Conservation (phyloP, 495 filamentous ascomycete species). For the Rostrohypoxylon terebratum region DNA sequence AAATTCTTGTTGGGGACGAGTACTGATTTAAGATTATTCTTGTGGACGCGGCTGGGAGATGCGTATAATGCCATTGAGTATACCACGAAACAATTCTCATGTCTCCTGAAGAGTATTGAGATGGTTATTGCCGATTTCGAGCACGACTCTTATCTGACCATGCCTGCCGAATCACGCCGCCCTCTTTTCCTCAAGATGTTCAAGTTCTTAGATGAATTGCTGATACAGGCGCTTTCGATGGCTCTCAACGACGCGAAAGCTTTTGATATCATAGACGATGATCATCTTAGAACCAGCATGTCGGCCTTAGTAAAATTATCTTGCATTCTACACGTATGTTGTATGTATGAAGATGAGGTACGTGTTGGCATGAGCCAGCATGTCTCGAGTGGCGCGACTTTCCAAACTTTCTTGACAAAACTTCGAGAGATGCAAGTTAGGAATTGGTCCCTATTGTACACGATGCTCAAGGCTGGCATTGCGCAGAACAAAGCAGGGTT, state of each 20-base stretch:
- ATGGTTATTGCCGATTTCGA: constrained; percentile 80
- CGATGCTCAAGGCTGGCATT: constrained; percentile 79
- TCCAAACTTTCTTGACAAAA: constrained; percentile 72
- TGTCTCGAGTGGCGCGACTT: constrained; percentile 49
- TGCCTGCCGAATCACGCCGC: constrained; percentile 70
- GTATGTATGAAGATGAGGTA: constrained; percentile 84
- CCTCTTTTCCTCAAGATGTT: constrained; percentile 78
- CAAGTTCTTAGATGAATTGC: constrained; percentile 78
- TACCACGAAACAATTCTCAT: constrained; percentile 85
- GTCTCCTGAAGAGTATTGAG: constrained; percentile 84
- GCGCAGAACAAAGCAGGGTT: constrained; percentile 72
- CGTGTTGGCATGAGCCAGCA: constrained; percentile 73
- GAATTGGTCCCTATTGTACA: constrained; percentile 83
- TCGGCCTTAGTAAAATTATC: constrained; percentile 72
- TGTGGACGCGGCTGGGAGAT: constrained; percentile 88
- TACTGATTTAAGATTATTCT: constrained; percentile 81
- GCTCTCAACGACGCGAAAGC: constrained; percentile 75
- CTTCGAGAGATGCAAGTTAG: constrained; percentile 90
- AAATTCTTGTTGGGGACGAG: constrained; percentile 84
- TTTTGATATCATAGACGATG: constrained; percentile 86
- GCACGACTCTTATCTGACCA: constrained; percentile 69
- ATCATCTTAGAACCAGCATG: constrained; percentile 77
- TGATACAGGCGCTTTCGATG: constrained; percentile 72
- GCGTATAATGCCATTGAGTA: constrained; percentile 88
- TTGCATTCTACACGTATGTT: constrained; percentile 79